Evolutionary conservation across 2,329 filamentous ascomycete genomes (phyloP), one percentile per base, ranked within the genome.

Genomic region (Aureobasidium sp.): DNA sequence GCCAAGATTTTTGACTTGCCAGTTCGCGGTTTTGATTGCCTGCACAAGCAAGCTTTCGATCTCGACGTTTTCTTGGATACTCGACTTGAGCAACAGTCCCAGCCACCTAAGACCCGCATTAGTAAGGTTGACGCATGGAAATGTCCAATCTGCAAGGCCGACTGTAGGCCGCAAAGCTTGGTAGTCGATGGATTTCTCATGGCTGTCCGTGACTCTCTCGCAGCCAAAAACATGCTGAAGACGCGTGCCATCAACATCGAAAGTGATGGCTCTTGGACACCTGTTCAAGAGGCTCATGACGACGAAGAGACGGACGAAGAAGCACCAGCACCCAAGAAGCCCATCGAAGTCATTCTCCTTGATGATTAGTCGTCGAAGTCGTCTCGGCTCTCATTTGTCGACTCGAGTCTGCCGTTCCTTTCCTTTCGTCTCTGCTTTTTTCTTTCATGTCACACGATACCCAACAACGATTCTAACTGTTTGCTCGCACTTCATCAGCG

Each of bases 11-110:
- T 89, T 70, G 77, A 82, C 5, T 79, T 81, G 0, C 93, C 94
- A 1, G 90, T 87, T 2, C 86, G 92, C 32, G 86, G 90, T 30
- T 76, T 69, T 8, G 67, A 73, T 3, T 99, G 94, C 72, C 77
- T 78, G 29, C 93, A 99, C 70, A 77, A 87, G 39, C 90, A 97
- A 70, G 96, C 91, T 70, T 97, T 97, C 70, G 93, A 97, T 71
- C 83, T 97, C 8, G 82, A 88, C 25, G 92, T 84, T 0, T 97
- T 90, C 77, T 81, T 99, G 9, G 73, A 79, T 15, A 90, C 87
- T 5, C 84, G 90, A 16, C 67, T 66, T 34, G 39, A 58, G 32
- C 54, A 30, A n/a, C n/a, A 27, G 80, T 77, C 66, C 67, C n/a
- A 37, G 21, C 21, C 69, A 54, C 71, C 77, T 66, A 44, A 72